These are phyloP conservation scores for Microcyclospora pomicola DNA, from an alignment of 2,329 filamentous ascomycete genomes.

Conservation along the genomic window DNA sequence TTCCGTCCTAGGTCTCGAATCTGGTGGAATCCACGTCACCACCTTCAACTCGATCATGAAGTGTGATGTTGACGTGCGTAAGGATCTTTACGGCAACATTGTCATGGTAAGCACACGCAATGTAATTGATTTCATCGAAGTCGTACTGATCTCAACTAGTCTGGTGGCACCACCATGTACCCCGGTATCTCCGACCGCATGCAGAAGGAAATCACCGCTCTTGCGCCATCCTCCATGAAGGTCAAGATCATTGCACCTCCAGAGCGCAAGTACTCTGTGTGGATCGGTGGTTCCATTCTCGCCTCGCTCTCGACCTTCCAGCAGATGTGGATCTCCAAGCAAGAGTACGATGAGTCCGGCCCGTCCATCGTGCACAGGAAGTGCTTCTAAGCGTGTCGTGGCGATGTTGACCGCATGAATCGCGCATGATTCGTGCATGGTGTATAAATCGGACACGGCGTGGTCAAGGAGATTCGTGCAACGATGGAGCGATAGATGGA, in stretches of 20 bases:
- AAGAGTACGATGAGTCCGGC: constrained; percentile 99
- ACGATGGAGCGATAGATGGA: neutral
- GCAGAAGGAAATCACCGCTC: constrained; percentile 99
- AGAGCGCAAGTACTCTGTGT: constrained; percentile 99
- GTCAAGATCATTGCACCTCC: constrained; percentile 99
- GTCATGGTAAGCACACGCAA: constrained; percentile 70
- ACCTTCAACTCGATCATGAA: constrained; percentile 99
- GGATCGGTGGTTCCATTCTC: constrained; percentile 99
- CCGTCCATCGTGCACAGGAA: constrained; percentile 99
- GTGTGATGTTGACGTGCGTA: constrained; percentile 99
- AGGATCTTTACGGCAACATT: constrained; percentile 99
- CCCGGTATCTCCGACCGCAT: constrained; percentile 99
- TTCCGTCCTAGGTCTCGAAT: constrained; percentile 93
- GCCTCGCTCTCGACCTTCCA: constrained; percentile 99
- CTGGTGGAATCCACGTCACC: constrained; percentile 97
- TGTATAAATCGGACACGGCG: neutral
- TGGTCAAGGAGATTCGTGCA: neutral
- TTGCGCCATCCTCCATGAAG: constrained; percentile 99
- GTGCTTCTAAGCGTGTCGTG: constrained; percentile 75
- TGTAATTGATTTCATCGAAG: neutral
- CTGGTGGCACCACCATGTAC: constrained; percentile 99
- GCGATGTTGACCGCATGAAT: constrained; percentile 2
- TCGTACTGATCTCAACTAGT: constrained; percentile 40
- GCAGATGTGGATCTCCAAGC: constrained; percentile 99
- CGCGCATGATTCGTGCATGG: neutral